These are phyloP conservation scores for Aspergillus persii DNA, from an alignment of 2,329 filamentous ascomycete species.

Conservation along the genomic window DNA sequence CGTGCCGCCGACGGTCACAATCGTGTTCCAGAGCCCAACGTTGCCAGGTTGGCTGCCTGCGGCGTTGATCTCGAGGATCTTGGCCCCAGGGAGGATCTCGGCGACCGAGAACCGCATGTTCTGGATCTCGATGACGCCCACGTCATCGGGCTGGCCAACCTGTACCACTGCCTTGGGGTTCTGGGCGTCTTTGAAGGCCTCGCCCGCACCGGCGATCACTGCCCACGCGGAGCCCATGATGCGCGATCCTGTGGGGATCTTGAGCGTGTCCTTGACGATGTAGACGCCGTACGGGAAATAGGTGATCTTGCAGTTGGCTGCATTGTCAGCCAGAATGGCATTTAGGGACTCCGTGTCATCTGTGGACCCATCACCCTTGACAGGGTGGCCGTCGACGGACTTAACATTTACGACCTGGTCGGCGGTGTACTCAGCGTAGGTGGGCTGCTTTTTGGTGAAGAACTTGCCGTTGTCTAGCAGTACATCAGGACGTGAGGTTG, in stretches of 20 bases:
- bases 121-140: slow-evolving; percentile 50
- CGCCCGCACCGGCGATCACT: slow-evolving; percentile 49
- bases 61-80: slow-evolving; percentile 54
- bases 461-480: slow-evolving; percentile 40
- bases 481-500: slow-evolving; percentile 28
- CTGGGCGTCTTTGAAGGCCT: slow-evolving; percentile 44
- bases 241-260: slow-evolving; percentile 48
- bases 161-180: slow-evolving; percentile 50
- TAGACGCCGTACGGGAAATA: slow-evolving; percentile 38
- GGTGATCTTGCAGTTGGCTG: slow-evolving; percentile 29
- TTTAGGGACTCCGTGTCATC: slow-evolving; percentile 42
- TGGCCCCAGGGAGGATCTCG: slow-evolving; percentile 46
- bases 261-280: slow-evolving; percentile 46
- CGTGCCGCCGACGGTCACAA: slow-evolving; percentile 49
- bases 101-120: slow-evolving; percentile 54
- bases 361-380: slow-evolving; percentile 44
- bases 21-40: slow-evolving; percentile 51
- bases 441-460: slow-evolving; percentile 42
- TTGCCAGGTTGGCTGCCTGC: slow-evolving; percentile 46
- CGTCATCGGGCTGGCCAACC: slow-evolving; percentile 52
- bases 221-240: slow-evolving; percentile 58
- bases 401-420: slow-evolving; percentile 50
- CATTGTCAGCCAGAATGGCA: slow-evolving; percentile 30
- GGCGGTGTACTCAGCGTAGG: slow-evolving; percentile 44
- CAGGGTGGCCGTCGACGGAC: slow-evolving; percentile 37